A percentile compares a stretch with the other conserved stretches of the same genome.
phyloP scores from a whole-genome alignment of 2,329 filamentous ascomycete species.

The Sordariomycetes sp. region DNA sequence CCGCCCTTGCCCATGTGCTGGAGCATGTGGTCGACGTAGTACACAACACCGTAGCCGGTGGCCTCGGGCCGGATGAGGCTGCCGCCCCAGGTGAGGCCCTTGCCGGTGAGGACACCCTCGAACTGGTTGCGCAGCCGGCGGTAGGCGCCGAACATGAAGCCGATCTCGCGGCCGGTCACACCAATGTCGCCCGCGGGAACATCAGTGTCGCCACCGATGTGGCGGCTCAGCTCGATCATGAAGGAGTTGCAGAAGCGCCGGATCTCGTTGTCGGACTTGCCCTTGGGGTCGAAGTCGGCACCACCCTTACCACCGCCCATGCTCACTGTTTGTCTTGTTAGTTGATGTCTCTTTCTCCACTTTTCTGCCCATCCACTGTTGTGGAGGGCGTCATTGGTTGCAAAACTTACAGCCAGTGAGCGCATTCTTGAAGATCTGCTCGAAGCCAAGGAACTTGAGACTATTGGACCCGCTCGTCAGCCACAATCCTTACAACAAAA shows the following conservation, averaged over 20 bases:
- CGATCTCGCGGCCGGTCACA: slow-evolving; percentile 84
- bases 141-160: slow-evolving; percentile 92
- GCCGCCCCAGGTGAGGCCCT: slow-evolving; percentile 89
- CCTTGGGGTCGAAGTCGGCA: slow-evolving; percentile 97
- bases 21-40: slow-evolving; percentile 96
- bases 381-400: not conserved
- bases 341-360: not conserved
- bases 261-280: slow-evolving; percentile 95
- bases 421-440: slow-evolving; percentile 99
- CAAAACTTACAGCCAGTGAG: slow-evolving; percentile 73
- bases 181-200: slow-evolving; percentile 97
- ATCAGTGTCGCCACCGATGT: slow-evolving; percentile 93
- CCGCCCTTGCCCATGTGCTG: slow-evolving; percentile 76
- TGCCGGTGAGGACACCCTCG: slow-evolving; percentile 94
- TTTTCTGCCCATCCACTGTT: not conserved
- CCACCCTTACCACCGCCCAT: slow-evolving; percentile 98
- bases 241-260: slow-evolving; percentile 92
- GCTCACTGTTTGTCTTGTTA: slow-evolving; percentile 22
- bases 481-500: slow-evolving; percentile 17
- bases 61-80: slow-evolving; percentile 92
- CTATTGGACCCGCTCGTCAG: slow-evolving; percentile 13
- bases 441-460: slow-evolving; percentile 96
- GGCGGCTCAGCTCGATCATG: slow-evolving; percentile 90
- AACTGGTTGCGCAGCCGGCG: slow-evolving; percentile 79
- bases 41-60: slow-evolving; percentile 91